Evolutionary conservation across 768 basidiomycete genomes (phyloP), one percentile per base, ranked within the genome.

Genomic region (Suillus subalutaceus): DNA sequence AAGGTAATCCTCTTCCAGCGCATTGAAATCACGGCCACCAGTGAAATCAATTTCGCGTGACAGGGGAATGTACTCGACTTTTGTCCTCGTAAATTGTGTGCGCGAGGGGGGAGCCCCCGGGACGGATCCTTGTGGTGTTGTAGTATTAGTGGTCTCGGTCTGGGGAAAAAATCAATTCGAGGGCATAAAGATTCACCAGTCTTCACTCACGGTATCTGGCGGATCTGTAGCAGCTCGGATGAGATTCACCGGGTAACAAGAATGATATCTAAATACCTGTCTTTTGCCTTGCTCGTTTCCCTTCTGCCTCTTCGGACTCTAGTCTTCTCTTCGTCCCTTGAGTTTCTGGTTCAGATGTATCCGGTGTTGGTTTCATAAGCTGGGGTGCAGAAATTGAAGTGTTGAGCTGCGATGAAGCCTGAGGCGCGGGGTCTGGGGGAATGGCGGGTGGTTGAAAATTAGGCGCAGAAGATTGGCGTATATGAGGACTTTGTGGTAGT

Each of bases 51-150:
- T 75, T 68, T 91, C 90, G 18, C 92, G 90, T 12, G 85, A 87
- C 20, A 93, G 81, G 0, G 96, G 96, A 38, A 91, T 82, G 75
- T 96, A 97, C 79, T 94, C 92, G 69, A 97, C 90, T 79, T 92
- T 96, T 69, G 91, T 88, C 65, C 91, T 86, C 41, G 87, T 83
- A 63, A 86, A 79, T 74, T 84, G 86, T 63, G 80, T 78, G 60
- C 81, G 84, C 41, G 83, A 71, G 67, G 80, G 80, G 52, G 77
- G 72, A 16, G 81, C 70, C 53, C 64, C 69, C 52, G 79, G 72
- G 52, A 75, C 71, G 43, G 77, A 72, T 63, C 71, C 50, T 15
- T 69, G 73, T 43, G 69, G 68, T 3, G 74, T 58, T 16, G 59
- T 43, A 18, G 41, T 43, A 43, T 60, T 43, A 13, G 26, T 32